Percentiles rank a stretch among this genome's conserved stretches.
phyloP scores from a whole-genome alignment of 768 basidiomycete species.

The Dioszegia hungarica region DNA sequence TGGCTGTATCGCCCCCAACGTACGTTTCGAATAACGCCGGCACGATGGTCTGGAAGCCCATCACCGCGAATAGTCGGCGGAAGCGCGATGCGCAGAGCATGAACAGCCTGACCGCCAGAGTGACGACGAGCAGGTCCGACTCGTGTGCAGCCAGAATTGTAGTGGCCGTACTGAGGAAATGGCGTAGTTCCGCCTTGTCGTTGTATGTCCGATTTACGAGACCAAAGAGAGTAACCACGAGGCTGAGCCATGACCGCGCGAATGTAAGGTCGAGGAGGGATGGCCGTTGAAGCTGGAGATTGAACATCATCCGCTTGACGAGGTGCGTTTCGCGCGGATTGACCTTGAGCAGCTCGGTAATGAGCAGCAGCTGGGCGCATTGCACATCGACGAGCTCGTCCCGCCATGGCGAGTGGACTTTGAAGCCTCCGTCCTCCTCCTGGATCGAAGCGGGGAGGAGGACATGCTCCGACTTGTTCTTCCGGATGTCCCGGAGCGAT shows the following conservation, averaged over 20 bases:
- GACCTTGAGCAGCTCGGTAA: conserved; percentile 19
- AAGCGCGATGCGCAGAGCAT: conserved; percentile 40
- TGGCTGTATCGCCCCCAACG: conserved; percentile 13
- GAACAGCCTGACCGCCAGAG: conserved; percentile 33
- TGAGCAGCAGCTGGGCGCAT: conserved; percentile 31
- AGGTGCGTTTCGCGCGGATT: conserved; percentile 37
- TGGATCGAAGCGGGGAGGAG: conserved; percentile 40
- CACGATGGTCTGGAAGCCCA: conserved; percentile 33
- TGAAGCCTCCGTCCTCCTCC: conserved; percentile 40
- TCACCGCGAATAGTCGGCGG: conserved; percentile 32
- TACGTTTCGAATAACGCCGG: conserved; percentile 22
- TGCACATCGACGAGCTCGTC: conserved; percentile 25
- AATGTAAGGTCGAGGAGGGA: conserved; percentile 25
- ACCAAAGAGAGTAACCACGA: conserved; percentile 24
- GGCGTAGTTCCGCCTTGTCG: conserved; percentile 37
- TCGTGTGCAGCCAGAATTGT: conserved; percentile 22
- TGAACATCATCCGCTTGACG: conserved; percentile 41
- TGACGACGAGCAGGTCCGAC: conserved; percentile 21
- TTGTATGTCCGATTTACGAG: conserved; percentile 38
- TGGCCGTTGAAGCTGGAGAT: conserved; percentile 26
- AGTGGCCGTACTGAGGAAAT: conserved; percentile 29
- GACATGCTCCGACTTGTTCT: conserved; percentile 35
- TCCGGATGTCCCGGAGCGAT: conserved; percentile 33
- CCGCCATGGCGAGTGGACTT: conserved; percentile 34
- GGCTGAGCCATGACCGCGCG: conserved; percentile 31